A percentile compares a stretch with the other conserved stretches of the same genome.
These are phyloP conservation scores for Paralagenidium karlingii DNA, from an alignment of 352 stramenopile species.

Conservation along the genomic window DNA sequence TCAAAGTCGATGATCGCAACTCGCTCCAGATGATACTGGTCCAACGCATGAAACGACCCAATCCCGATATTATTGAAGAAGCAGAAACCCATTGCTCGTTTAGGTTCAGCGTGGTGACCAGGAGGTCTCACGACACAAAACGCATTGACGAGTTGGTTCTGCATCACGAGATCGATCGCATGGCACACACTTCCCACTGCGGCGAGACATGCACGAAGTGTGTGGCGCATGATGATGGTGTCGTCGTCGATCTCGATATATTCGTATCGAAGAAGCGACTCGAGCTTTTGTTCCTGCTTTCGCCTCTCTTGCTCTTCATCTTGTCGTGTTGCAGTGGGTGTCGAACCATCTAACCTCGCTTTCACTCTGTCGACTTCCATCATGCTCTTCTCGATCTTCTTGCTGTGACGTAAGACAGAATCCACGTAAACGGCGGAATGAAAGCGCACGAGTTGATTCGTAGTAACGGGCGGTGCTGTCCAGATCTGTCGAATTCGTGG, in stretches of 20 bases:
- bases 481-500: constrained; percentile 14
- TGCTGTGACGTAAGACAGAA: constrained; percentile 25
- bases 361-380: constrained; percentile 18
- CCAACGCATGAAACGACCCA: constrained; percentile 87
- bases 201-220: constrained; percentile 35
- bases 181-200: constrained; percentile 73
- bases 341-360: constrained; percentile 1
- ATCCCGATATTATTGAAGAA: constrained; percentile 95
- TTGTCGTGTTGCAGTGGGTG: neutral
- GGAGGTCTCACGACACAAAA: constrained; percentile 81
- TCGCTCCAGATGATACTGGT: constrained; percentile 25
- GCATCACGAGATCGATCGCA: constrained; percentile 47
- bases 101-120: constrained; percentile 38
- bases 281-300: constrained; percentile 2
- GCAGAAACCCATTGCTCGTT: constrained; percentile 81
- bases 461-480: constrained; percentile 16
- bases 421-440: constrained; percentile 45
- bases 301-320: neutral
- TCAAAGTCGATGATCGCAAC: constrained; percentile 67
- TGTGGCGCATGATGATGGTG: constrained; percentile 53
- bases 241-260: constrained; percentile 57
- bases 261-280: constrained; percentile 9
- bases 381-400: constrained; percentile 55
- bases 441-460: constrained; percentile 37
- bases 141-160: constrained; percentile 28